Evolutionary conservation across 768 basidiomycete genomes (phyloP).

Genomic region (Lentinula edodes): DNA sequence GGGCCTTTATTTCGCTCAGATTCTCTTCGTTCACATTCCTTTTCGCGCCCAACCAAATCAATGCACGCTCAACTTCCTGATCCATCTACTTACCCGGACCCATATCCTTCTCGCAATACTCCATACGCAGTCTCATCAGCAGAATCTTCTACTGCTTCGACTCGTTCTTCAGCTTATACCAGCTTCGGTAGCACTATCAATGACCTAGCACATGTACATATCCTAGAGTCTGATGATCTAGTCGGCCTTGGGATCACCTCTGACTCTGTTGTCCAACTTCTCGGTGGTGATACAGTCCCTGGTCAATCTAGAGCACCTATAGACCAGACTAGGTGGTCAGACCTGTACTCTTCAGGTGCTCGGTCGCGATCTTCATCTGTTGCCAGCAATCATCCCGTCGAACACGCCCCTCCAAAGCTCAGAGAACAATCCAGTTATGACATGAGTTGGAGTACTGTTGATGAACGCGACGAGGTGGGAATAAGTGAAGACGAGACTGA

Average conservation of each 20-base stretch:
- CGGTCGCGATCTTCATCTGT: slow-evolving; percentile 71
- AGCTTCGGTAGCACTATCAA: slow-evolving; percentile 59
- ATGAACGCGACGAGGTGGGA: slow-evolving; percentile 60
- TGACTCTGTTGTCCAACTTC: slow-evolving; percentile 59
- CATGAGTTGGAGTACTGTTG: slow-evolving; percentile 66
- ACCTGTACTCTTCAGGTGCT: slow-evolving; percentile 53
- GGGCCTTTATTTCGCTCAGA: slow-evolving; percentile 33
- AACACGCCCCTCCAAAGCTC: slow-evolving; percentile 41
- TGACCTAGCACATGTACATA: slow-evolving; percentile 63
- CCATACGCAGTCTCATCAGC: slow-evolving; percentile 54
- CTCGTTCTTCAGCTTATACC: slow-evolving; percentile 75
- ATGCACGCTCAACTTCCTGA: slow-evolving; percentile 58
- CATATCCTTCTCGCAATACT: slow-evolving; percentile 31
- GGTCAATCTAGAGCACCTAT: slow-evolving; percentile 46
- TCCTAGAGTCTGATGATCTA: slow-evolving; percentile 51
- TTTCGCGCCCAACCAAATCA: slow-evolving; percentile 51
- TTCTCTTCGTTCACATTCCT: slow-evolving; percentile 39
- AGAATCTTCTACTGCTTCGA: slow-evolving; percentile 65
- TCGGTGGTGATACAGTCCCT: slow-evolving; percentile 46
- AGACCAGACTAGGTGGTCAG: slow-evolving; percentile 73
- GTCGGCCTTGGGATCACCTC: slow-evolving; percentile 54
- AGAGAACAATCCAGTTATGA: slow-evolving; percentile 72
- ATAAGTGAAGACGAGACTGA: slow-evolving; percentile 45
- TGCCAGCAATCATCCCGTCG: slow-evolving; percentile 33
- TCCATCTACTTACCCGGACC: slow-evolving; percentile 43